Base-by-base conservation (phyloP, 768 basidiomycete species). In the Lactifluus pinguis region DNA sequence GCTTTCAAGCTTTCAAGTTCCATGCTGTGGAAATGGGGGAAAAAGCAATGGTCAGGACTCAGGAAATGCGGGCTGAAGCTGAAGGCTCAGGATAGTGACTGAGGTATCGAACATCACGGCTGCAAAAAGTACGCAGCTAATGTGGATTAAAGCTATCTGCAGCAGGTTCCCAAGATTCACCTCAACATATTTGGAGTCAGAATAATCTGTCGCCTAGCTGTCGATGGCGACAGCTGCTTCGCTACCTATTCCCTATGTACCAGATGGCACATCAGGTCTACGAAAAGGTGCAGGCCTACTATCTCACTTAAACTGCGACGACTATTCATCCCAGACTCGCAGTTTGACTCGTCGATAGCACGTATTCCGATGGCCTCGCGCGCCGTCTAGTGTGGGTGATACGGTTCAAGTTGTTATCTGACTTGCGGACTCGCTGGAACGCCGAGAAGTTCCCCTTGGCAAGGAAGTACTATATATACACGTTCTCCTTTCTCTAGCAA, bases 331-430 rank as follows among this genome's bases (percentile, higher is more conserved):
- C 34, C 32, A 3, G 25, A 21, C 39, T 25, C 2, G 25, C 25
- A 1, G 1, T 25, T 36, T 56, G 36, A 57, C 8, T 10, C 19
- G 15, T 14, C 30, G 13, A 19, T 25, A 65, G 64, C 64, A 29
- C 62, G 64, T n/a, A 53, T 61, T 36, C 34, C 61, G 15, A 45
- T 55, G 52, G 52, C 61, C 0, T 57, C 55, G 4, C 61, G 61
- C 2, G 63, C 64, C n/a, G 61, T 65, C 14, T 61, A n/a, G n/a
- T n/a, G n/a, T n/a, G n/a, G n/a, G n/a, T n/a, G n/a, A n/a, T n/a
- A n/a, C n/a, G n/a, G n/a, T n/a, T n/a, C n/a, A n/a, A n/a, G 75
- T 98, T 99, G 78, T 98, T 98, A 73, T 99, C 97, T 4, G 93
- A 94, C 74, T 98, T 99, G 70, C 97, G 87, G 9, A 98, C 95